A percentile compares a stretch with the other conserved stretches of the same genome.
Evolutionary conservation across 495 filamentous ascomycete species (phyloP).

Genomic region (Aspergillus nidulans): DNA sequence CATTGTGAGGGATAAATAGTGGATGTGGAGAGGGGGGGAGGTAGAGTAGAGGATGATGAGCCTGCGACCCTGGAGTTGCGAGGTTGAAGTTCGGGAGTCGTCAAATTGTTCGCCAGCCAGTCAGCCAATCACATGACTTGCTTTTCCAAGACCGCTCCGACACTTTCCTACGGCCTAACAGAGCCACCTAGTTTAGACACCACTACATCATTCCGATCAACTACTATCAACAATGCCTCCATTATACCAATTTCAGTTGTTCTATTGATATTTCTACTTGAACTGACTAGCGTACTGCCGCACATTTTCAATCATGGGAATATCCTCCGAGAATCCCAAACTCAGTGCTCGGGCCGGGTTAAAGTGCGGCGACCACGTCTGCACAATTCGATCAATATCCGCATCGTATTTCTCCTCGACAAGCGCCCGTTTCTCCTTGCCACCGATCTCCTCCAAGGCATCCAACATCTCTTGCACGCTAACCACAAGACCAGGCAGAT

Average conservation of each 20-base stretch:
- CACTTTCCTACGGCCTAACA: slow-evolving; percentile 23
- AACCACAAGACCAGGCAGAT: slow-evolving; percentile 69
- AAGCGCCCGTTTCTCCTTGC: slow-evolving; percentile 59
- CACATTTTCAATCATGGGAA: slow-evolving; percentile 53
- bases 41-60: slow-evolving; percentile 33
- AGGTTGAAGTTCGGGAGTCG: slow-evolving; percentile 51
- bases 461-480: slow-evolving; percentile 73
- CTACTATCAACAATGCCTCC: too few species aligned
- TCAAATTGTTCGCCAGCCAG: slow-evolving; percentile 48
- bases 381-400: slow-evolving; percentile 63
- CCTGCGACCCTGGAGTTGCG: slow-evolving; percentile 24
- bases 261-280: slow-evolving; percentile 7
- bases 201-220: too few species aligned
- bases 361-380: slow-evolving; percentile 68
- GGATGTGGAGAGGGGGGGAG: slow-evolving; percentile 23
- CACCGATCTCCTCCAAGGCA: slow-evolving; percentile 63
- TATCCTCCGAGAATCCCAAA: slow-evolving; percentile 60
- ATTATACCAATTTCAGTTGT: not conserved
- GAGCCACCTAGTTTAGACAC: too few species aligned
- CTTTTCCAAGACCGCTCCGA: slow-evolving; percentile 44
- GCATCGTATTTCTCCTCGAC: slow-evolving; percentile 64
- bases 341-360: slow-evolving; percentile 53
- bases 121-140: slow-evolving; percentile 49
- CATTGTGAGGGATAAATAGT: slow-evolving; percentile 54
- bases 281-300: slow-evolving; percentile 44